phyloP scores from a whole-genome alignment of 495 filamentous ascomycete species.

The Penicillium desertorum region DNA sequence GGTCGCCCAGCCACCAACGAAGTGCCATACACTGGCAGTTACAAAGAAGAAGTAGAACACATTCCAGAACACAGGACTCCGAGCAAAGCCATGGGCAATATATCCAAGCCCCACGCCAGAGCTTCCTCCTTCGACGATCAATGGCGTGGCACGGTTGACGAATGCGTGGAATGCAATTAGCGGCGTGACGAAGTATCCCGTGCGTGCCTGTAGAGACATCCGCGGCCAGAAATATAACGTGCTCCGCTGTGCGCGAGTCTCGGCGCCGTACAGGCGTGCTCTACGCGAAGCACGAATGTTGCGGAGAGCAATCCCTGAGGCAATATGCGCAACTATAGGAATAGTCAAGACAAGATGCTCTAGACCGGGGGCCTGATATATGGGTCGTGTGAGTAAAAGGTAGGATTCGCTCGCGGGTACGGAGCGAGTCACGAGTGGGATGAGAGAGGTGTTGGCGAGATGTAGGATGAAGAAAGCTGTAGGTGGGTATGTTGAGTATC shows the following conservation, averaged over 20 bases:
- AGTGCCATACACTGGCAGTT: constrained; percentile 69
- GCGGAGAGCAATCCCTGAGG: constrained; percentile 72
- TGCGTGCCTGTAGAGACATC: constrained; percentile 60
- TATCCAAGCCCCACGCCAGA: constrained; percentile 77
- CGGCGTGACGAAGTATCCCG: constrained; percentile 66
- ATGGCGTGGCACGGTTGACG: constrained; percentile 69
- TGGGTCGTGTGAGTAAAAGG: constrained; percentile 60
- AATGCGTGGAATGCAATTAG: constrained; percentile 66
- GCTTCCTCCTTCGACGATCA: constrained; percentile 76
- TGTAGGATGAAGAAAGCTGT: constrained; percentile 75
- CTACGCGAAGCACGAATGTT: constrained; percentile 67
- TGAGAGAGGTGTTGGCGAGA: constrained; percentile 73
- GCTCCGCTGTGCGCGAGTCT: constrained; percentile 40
- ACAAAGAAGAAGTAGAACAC: constrained; percentile 67
- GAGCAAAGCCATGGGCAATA: constrained; percentile 81
- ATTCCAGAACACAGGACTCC: constrained; percentile 62
- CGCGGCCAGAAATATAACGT: constrained; percentile 60
- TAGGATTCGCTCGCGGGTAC: constrained; percentile 54
- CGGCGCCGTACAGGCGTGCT: constrained; percentile 67
- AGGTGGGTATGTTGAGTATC: constrained; percentile 86
- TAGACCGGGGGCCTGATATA: constrained; percentile 73
- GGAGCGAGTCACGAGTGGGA: constrained; percentile 62
- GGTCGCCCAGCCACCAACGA: constrained; percentile 77
- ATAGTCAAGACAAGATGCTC: constrained; percentile 49
- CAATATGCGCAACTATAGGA: constrained; percentile 51